A percentile compares a stretch with the other conserved stretches of the same genome.
Evolutionary conservation across 1,284 basidiomycete species (phyloP).

Genomic region (Ceratobasidium sp.): DNA sequence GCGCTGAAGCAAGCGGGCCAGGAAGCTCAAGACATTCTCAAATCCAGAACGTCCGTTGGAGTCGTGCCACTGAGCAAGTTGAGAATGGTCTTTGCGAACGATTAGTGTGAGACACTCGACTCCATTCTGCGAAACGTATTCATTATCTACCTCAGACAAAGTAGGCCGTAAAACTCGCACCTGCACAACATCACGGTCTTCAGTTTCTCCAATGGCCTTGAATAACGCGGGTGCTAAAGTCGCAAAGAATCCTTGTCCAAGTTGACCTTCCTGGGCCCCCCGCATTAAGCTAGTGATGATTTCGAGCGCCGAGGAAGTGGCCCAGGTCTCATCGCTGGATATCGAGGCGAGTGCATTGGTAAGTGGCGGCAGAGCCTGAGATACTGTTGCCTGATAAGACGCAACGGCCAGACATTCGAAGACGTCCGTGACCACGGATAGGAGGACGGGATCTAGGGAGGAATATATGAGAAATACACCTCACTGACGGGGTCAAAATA

Average conservation of each 20-base stretch:
- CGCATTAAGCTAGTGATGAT: conserved; percentile 78
- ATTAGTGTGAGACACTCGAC: conserved; percentile 85
- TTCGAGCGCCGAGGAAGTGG: conserved; percentile 83
- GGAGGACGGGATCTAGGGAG: conserved; percentile 84
- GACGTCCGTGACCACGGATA: conserved; percentile 88
- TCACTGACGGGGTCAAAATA: conserved; percentile 53
- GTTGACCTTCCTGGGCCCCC: conserved; percentile 70
- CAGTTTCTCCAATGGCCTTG: conserved; percentile 71
- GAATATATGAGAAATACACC: conserved; percentile 13
- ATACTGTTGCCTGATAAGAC: conserved; percentile 77
- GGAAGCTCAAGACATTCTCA: conserved; percentile 76
- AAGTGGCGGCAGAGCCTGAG: conserved; percentile 79
- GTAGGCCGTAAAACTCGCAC: conserved; percentile 59
- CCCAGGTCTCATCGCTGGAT: conserved; percentile 71
- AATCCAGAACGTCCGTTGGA: conserved; percentile 78
- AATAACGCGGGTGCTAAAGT: conserved; percentile 82
- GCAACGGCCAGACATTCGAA: conserved; percentile 72
- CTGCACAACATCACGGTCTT: conserved; percentile 89
- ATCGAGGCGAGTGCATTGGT: conserved; percentile 56
- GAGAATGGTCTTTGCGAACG: conserved; percentile 87
- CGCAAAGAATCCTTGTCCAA: conserved; percentile 83
- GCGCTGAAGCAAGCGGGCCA: conserved; percentile 76
- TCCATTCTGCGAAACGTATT: conserved; percentile 71
- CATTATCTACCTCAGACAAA: neutral
- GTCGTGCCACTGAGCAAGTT: conserved; percentile 83